Conservation (phyloP, 192 early-diverging fungal genomes). For the Coemansia sp. region DNA sequence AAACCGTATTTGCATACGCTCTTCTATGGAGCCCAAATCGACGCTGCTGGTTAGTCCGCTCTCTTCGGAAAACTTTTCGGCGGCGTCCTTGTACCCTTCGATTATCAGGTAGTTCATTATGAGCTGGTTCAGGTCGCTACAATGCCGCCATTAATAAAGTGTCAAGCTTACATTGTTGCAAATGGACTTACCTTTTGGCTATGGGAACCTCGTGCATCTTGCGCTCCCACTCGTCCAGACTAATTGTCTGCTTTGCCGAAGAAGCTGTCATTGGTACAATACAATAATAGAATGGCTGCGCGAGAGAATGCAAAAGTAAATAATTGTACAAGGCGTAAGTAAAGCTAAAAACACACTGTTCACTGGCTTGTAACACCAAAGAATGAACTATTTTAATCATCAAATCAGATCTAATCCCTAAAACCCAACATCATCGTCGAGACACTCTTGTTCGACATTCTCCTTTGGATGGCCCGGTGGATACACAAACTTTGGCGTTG, state of each 20-base stretch:
- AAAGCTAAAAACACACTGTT: neutral
- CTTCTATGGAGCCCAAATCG: conserved; percentile 87
- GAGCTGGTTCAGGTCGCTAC: conserved; percentile 92
- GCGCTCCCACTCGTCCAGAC: conserved; percentile 81
- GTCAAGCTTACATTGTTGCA: neutral
- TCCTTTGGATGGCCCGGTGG: conserved; percentile 16
- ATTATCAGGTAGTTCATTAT: conserved; percentile 99
- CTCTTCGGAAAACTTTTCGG: conserved; percentile 92
- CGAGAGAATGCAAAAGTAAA: conserved; percentile 11
- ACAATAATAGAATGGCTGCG: neutral
- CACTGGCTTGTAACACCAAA: neutral
- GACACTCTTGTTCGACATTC: neutral
- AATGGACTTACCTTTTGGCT: conserved; percentile 68
- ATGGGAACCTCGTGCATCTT: conserved; percentile 81
- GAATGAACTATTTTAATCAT: neutral
- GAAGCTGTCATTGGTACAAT: conserved; percentile 35
- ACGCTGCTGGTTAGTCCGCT: conserved; percentile 76
- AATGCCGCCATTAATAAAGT: neutral
- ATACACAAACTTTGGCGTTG: conserved; percentile 40
- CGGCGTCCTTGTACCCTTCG: conserved; percentile 98
- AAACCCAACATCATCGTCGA: neutral
- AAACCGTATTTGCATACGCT: conserved; percentile 91
- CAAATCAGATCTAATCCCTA: neutral
- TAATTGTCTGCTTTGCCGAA: conserved; percentile 60
- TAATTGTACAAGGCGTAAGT: neutral